These are phyloP conservation scores for Vaccinium darrowii DNA, from an alignment of 148 eudicot genomes.

Conservation along the genomic window DNA sequence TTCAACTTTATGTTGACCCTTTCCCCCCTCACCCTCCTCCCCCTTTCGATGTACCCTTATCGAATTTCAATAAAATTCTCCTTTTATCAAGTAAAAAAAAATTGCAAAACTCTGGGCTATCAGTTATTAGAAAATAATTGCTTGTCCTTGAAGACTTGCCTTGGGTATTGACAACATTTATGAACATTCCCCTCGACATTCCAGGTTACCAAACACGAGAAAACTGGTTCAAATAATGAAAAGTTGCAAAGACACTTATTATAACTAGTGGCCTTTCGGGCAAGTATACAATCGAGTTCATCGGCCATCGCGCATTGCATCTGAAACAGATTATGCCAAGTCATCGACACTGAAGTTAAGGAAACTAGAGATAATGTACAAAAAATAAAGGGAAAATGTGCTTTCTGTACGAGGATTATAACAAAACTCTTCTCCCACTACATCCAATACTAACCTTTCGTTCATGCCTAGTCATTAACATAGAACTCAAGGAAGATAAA, in stretches of 20 bases:
- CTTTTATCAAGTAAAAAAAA: too few species aligned
- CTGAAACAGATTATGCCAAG: neutral
- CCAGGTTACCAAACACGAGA: neutral
- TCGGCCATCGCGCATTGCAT: neutral
- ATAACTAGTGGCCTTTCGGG: neutral
- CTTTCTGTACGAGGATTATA: neutral
- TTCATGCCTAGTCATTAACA: too few species aligned
- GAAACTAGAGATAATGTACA: neutral
- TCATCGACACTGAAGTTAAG: neutral
- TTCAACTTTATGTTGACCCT: too few species aligned
- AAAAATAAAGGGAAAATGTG: neutral
- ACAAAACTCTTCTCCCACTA: too few species aligned
- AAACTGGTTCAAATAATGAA: neutral
- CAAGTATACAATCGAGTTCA: neutral
- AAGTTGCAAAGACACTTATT: neutral
- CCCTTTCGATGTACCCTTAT: too few species aligned
- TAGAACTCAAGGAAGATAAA: too few species aligned
- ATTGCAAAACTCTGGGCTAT: neutral
- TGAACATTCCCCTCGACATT: neutral
- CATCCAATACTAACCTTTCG: too few species aligned
- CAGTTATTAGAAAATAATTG: neutral
- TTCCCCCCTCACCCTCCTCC: too few species aligned
- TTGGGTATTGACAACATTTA: neutral
- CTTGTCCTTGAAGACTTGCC: neutral
- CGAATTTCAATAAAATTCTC: too few species aligned